Evolutionary conservation across 202 grass and related monocot genomes (phyloP).

Genomic region (Panicum hallii): DNA sequence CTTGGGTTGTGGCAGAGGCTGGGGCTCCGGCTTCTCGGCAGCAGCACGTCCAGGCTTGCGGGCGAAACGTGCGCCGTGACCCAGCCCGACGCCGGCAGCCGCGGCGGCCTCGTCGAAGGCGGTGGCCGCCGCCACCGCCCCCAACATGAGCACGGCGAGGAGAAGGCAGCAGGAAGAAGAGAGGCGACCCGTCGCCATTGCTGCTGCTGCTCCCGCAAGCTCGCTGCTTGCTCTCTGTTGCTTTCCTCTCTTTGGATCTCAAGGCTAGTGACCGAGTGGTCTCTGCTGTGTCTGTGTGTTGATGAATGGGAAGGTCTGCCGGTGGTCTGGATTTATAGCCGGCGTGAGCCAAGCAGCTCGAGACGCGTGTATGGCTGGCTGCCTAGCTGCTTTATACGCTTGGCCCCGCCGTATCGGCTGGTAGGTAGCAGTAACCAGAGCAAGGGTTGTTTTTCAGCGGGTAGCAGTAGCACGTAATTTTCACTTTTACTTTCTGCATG

Average conservation of each 20-base stretch:
- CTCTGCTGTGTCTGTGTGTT: not conserved
- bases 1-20: no score
- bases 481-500: not conserved
- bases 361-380: constrained; percentile 15
- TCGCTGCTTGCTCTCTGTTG: not conserved
- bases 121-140: not conserved
- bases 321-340: constrained; percentile 20
- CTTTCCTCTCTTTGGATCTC: not conserved
- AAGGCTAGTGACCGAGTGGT: not conserved
- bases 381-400: not conserved
- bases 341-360: not conserved
- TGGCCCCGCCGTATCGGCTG: not conserved
- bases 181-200: constrained; percentile 29
- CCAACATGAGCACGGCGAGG: not conserved
- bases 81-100: constrained; percentile 26
- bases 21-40: not conserved
- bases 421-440: not conserved
- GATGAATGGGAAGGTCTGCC: not conserved
- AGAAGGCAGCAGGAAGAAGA: constrained; percentile 1
- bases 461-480: constrained; percentile 4
- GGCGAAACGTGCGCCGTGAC: constrained; percentile 13
- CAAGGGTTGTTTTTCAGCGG: not conserved
- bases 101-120: not conserved
- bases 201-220: not conserved
- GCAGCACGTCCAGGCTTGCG: not conserved